Percentiles rank a stretch among this genome's conserved stretches.
phyloP scores from a whole-genome alignment of 2,329 filamentous ascomycete genomes.

The Metarhizium brunneum region DNA sequence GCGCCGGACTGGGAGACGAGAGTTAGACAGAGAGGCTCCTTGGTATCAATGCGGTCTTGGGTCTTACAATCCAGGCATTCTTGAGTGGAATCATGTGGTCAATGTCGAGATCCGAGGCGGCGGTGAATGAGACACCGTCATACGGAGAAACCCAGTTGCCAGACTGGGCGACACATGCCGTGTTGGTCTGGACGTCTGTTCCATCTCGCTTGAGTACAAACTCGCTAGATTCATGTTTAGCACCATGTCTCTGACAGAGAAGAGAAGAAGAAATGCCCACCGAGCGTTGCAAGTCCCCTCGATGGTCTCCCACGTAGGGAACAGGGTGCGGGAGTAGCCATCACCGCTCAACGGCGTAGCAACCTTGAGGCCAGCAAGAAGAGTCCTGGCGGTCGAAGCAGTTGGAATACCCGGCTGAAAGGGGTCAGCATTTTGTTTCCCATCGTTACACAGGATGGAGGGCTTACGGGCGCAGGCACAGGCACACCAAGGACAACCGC shows the following conservation, averaged over 20 bases:
- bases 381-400: conserved; percentile 42
- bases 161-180: conserved; percentile 51
- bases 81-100: conserved; percentile 76
- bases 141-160: conserved; percentile 66
- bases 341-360: conserved; percentile 41
- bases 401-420: conserved; percentile 53
- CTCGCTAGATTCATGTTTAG: conserved; percentile 33
- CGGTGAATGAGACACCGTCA: conserved; percentile 62
- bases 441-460: background rate
- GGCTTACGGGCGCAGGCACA: background rate
- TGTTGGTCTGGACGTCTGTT: conserved; percentile 46
- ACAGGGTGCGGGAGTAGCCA: conserved; percentile 56
- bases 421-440: background rate
- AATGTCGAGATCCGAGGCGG: conserved; percentile 64
- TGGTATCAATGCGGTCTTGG: background rate
- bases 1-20: conserved; percentile 51
- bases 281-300: conserved; percentile 60
- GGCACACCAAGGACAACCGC: background rate
- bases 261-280: conserved; percentile 17
- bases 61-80: conserved; percentile 64
- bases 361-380: conserved; percentile 51
- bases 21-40: background rate
- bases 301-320: conserved; percentile 63
- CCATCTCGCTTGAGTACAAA: conserved; percentile 68
- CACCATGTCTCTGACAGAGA: background rate